Conservation (phyloP, 2,329 filamentous ascomycete species). For the Aspergillus brasiliensis region DNA sequence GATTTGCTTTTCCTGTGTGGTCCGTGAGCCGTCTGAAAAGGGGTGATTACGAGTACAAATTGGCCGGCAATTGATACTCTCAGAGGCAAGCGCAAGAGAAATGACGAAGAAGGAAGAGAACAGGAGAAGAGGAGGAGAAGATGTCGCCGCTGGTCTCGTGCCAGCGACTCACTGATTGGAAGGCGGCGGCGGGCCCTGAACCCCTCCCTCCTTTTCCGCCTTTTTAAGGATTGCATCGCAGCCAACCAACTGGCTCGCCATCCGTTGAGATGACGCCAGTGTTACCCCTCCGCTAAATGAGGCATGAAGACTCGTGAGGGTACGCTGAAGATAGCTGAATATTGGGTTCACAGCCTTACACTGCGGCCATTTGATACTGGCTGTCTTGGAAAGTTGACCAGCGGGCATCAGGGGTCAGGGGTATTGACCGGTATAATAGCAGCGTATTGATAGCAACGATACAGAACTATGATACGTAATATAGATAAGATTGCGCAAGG, state of each 20-base stretch:
- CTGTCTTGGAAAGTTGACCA: no score
- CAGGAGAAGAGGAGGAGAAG: conserved; percentile 15
- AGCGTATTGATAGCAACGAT: no score
- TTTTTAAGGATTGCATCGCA: background rate
- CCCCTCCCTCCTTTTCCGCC: conserved; percentile 17
- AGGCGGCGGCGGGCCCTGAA: conserved; percentile 10
- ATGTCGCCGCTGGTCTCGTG: conserved; percentile 20
- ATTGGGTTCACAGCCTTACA: no score
- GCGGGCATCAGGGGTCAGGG: no score
- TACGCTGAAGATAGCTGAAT: background rate
- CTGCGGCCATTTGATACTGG: no score
- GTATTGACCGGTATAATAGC: no score
- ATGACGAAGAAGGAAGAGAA: conserved; percentile 17
- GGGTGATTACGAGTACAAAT: conserved; percentile 15
- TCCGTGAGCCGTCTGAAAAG: background rate
- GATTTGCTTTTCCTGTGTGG: background rate
- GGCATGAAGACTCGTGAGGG: background rate
- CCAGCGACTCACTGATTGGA: conserved; percentile 18
- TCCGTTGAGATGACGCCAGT: background rate
- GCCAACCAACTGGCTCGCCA: background rate
- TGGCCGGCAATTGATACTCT: conserved; percentile 21
- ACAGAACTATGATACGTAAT: no score
- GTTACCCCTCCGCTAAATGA: background rate
- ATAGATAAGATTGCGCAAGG: no score
- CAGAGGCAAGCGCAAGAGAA: conserved; percentile 7